Evolutionary conservation across 139 green algal species (phyloP).

Genomic region (Chlamydomonas sphaeroides): DNA sequence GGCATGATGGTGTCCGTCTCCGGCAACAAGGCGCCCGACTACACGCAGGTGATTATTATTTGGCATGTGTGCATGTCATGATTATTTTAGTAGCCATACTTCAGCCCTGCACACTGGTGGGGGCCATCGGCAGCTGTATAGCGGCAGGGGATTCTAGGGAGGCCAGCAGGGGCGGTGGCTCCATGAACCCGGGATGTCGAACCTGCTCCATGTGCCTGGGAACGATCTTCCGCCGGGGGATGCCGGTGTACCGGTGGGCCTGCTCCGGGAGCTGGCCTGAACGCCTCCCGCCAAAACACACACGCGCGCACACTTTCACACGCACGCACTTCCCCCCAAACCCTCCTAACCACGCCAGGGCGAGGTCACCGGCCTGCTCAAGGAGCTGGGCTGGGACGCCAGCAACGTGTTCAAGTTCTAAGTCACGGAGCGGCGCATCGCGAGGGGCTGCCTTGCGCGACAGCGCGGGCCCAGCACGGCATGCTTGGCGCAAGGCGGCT

Average conservation of each 20-base stretch:
- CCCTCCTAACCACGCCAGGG: constrained; percentile 21
- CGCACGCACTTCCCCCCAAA: neutral
- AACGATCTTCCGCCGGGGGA: no score
- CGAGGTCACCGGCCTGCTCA: constrained; percentile 74
- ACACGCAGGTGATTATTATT: constrained; percentile 46
- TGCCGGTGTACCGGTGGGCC: no score
- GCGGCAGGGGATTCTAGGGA: neutral
- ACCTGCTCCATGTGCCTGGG: no score
- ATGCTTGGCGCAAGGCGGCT: no score
- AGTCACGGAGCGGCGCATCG: no score
- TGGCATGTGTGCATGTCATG: neutral
- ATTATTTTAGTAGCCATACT: neutral
- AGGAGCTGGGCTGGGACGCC: constrained; percentile 76
- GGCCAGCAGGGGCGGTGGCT: neutral
- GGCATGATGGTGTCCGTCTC: constrained; percentile 69
- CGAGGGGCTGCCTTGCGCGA: no score
- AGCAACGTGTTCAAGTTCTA: constrained; percentile 68
- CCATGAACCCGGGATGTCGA: no score
- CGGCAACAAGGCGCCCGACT: constrained; percentile 65
- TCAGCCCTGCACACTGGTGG: no score
- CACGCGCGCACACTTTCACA: neutral
- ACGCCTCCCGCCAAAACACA: neutral
- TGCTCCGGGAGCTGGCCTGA: no score
- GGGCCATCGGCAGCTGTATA: no score
- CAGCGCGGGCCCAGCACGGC: no score